Conservation (phyloP, 257 asterid species). For the Petrea volubilis region DNA sequence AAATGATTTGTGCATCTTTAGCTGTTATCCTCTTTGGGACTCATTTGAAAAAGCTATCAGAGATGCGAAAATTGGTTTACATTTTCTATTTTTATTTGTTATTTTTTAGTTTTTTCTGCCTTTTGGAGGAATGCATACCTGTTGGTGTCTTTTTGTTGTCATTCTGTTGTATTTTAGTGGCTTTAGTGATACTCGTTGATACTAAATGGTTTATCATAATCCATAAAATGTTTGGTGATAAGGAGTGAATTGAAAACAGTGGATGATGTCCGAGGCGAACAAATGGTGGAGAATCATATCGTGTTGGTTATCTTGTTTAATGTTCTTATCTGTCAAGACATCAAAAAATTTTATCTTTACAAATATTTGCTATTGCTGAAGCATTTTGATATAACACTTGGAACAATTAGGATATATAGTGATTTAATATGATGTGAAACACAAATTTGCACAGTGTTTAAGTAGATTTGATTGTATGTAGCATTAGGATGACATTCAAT, state of each 20-base stretch:
- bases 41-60: background rate
- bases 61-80: background rate
- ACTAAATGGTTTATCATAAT: background rate
- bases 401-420: background rate
- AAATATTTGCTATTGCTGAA: background rate
- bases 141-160: background rate
- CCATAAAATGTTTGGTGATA: background rate
- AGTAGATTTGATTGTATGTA: background rate
- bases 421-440: background rate
- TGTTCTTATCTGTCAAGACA: background rate
- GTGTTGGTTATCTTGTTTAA: background rate
- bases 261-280: background rate
- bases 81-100: background rate
- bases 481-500: conserved; percentile 1
- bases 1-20: background rate
- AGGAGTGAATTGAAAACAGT: background rate
- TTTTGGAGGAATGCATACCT: background rate
- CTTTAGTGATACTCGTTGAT: background rate
- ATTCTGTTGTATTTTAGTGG: background rate
- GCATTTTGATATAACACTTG: background rate
- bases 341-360: background rate
- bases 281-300: background rate
- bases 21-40: background rate
- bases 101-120: conserved; percentile 8
- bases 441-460: background rate